A percentile compares a stretch with the other conserved stretches of the same genome.
phyloP scores from a whole-genome alignment of 139 green algal genomes.

The Spirogloea muscicola region DNA sequence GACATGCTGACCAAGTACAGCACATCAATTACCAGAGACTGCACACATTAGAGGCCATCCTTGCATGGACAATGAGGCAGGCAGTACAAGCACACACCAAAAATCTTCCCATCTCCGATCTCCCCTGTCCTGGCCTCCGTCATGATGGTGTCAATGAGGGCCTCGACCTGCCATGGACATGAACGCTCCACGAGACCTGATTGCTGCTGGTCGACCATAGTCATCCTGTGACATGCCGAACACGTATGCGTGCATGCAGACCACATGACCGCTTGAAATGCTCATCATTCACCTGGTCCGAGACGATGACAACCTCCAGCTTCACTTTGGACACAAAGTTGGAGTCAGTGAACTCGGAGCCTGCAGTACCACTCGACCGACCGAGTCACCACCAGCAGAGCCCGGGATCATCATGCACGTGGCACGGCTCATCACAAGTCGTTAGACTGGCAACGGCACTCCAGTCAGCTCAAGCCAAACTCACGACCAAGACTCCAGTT shows the following conservation, averaged over 20 bases:
- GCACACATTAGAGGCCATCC: neutral
- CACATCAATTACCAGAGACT: neutral
- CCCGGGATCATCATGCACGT: too few species aligned
- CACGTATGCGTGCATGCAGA: too few species aligned
- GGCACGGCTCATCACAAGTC: too few species aligned
- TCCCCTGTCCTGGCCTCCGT: slow-evolving; percentile 26
- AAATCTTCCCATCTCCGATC: slow-evolving; percentile 46
- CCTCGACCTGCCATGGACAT: slow-evolving; percentile 41
- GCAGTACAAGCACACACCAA: slow-evolving; percentile 16
- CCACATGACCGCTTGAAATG: too few species aligned
- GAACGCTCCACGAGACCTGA: too few species aligned
- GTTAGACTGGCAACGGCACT: too few species aligned
- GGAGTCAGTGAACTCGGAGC: slow-evolving; percentile 29
- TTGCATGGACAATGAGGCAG: neutral
- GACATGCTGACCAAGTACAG: neutral
- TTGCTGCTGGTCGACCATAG: too few species aligned
- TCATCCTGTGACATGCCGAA: too few species aligned
- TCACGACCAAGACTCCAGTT: too few species aligned
- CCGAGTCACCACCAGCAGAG: too few species aligned
- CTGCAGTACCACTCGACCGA: too few species aligned
- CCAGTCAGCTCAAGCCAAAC: too few species aligned
- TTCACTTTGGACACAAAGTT: slow-evolving; percentile 29
- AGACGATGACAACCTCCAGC: slow-evolving; percentile 36
- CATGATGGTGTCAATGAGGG: slow-evolving; percentile 40
- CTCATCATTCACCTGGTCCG: slow-evolving; percentile 38